Evolutionary conservation across 495 filamentous ascomycete species (phyloP), one percentile per base, ranked within the genome.

Genomic region (Hypoxylon rickii): DNA sequence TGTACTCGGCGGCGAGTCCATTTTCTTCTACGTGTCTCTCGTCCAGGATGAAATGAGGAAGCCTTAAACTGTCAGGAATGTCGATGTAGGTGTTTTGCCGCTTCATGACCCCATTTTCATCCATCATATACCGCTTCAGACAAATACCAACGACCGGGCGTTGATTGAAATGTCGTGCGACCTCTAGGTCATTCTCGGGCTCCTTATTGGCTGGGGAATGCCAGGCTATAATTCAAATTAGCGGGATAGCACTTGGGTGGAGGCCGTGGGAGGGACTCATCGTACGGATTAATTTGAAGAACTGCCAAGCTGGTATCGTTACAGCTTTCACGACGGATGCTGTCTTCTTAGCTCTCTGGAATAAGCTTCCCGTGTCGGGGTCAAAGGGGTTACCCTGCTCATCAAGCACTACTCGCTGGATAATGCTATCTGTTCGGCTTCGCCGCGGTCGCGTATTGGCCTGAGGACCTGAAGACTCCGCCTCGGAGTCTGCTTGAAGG

Each of bases 221-320:
- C 70, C 89, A 89, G 62, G 90, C 85, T 56, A 83, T 81, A 56
- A 83, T 83, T 83, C 77, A 85, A 34, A 83, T 86, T 72, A 85
- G 77, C 56, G 60, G 33, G 18, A 37, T 15, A 21, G n/a, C 29
- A 20, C 4, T 41, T 15, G 29, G 7, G 15, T 16, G 17, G 47
- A 20, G n/a, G 15, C 10, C 34, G 3, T 16, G 22, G 31, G 19
- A 56, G n/a, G n/a, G n/a, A n/a, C n/a, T n/a, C 16, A 40, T 74
- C 86, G 57, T 72, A 89, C 88, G 90, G 50, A 95, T 92, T 32
- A 96, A 72, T 64, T 85, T 89, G 70, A 96, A 97, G 64, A 98
- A 97, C 63, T 96, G 94, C 93, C 93, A 98, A 10, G 94, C 94
- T 10, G 93, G 94, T 79, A 98, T 96, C 67, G 93, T 84, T 11